phyloP scores from a whole-genome alignment of 1,284 basidiomycete species.

The Heliocybe sulcata region DNA sequence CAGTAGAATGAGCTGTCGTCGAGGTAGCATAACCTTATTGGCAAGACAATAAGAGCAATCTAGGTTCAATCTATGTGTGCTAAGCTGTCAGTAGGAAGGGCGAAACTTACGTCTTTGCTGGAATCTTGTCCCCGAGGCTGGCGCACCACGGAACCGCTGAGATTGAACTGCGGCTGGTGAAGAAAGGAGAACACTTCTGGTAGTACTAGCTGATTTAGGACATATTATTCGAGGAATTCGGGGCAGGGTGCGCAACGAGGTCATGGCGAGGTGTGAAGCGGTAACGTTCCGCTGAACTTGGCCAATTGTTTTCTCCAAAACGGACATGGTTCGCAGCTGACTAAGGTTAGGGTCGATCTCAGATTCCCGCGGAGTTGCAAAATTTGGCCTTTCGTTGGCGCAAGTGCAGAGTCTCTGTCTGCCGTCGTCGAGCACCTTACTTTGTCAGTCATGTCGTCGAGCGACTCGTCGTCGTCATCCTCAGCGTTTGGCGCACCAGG shows the following conservation, averaged over 20 bases:
- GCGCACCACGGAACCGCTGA: neutral
- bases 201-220: neutral
- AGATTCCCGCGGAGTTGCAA: constrained; percentile 1
- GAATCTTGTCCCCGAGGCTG: neutral
- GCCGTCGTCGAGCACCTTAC: neutral
- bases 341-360: constrained; percentile 2
- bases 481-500: constrained; percentile 19
- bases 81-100: neutral
- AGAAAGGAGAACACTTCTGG: neutral
- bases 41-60: constrained; percentile 12
- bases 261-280: neutral
- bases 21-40: constrained; percentile 76
- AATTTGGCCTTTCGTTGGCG: neutral
- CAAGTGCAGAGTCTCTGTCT: constrained; percentile 1
- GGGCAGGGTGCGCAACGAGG: neutral
- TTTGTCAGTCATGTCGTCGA: constrained; percentile 5
- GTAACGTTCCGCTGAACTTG: neutral
- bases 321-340: neutral
- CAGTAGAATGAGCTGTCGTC: constrained; percentile 70
- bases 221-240: neutral
- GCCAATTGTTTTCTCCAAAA: neutral
- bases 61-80: constrained; percentile 8
- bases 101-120: constrained; percentile 5
- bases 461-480: constrained; percentile 12
- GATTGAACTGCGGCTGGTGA: neutral